A percentile compares a stretch with the other conserved stretches of the same genome.
These are phyloP conservation scores for Lasiosphaeris hirsuta DNA, from an alignment of 495 filamentous ascomycete genomes.

Conservation along the genomic window DNA sequence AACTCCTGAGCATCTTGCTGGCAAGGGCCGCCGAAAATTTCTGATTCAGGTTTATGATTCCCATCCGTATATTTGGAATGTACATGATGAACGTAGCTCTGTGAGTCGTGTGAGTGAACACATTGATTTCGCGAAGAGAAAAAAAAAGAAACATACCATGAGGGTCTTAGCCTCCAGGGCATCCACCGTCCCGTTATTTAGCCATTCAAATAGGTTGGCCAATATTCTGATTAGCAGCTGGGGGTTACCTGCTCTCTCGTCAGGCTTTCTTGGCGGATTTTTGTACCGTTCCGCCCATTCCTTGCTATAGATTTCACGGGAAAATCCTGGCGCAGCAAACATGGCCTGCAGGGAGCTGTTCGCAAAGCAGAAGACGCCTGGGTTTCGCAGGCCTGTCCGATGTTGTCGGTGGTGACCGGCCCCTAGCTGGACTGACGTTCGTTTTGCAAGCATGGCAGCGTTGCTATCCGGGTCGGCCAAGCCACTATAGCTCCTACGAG, in stretches of 20 bases:
- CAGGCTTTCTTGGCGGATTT: conserved; percentile 45
- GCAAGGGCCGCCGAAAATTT: conserved; percentile 32
- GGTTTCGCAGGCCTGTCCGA: conserved; percentile 73
- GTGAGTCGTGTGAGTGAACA: conserved; percentile 24
- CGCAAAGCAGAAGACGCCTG: conserved; percentile 84
- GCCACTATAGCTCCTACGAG: conserved; percentile 84
- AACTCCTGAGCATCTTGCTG: conserved; percentile 48
- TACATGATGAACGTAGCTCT: conserved; percentile 39
- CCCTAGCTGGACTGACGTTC: conserved; percentile 31
- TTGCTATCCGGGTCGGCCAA: conserved; percentile 58
- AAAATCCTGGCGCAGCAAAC: conserved; percentile 68
- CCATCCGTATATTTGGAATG: conserved; percentile 21
- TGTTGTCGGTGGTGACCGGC: conserved; percentile 5
- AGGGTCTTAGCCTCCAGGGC: conserved; percentile 57
- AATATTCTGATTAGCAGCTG: conserved; percentile 76
- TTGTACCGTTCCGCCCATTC: conserved; percentile 43
- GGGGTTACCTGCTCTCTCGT: conserved; percentile 66
- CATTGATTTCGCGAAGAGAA: not conserved
- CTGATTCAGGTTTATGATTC: not conserved
- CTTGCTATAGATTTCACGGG: conserved; percentile 59
- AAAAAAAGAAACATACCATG: conserved; percentile 47
- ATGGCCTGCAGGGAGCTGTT: conserved; percentile 84
- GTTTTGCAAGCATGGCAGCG: conserved; percentile 45
- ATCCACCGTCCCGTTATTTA: conserved; percentile 63
- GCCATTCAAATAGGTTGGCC: conserved; percentile 64